phyloP scores from a whole-genome alignment of 306 rosid genomes.

The Corylus avellana region DNA sequence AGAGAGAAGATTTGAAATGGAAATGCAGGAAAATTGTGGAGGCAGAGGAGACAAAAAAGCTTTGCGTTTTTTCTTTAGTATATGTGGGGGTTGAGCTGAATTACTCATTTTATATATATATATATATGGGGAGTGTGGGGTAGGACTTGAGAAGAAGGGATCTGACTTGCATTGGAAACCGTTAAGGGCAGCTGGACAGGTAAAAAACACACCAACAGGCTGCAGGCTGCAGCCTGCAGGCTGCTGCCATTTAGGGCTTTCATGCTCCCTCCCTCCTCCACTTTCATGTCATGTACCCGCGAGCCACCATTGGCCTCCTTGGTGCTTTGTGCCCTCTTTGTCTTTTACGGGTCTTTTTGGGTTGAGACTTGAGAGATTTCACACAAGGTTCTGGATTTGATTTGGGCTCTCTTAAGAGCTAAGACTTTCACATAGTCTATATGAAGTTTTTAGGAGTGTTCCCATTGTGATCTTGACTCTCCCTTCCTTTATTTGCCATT shows the following conservation, averaged over 20 bases:
- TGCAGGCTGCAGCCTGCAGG: too few relatives aligned
- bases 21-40: constrained; percentile 10
- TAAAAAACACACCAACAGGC: constrained; percentile 23
- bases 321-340: constrained; percentile 23
- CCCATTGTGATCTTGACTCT: neutral
- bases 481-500: too few relatives aligned
- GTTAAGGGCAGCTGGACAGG: constrained; percentile 42
- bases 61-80: constrained; percentile 25
- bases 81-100: constrained; percentile 26
- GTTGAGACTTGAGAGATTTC: too few relatives aligned
- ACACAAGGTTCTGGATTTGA: too few relatives aligned
- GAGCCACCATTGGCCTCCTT: constrained; percentile 24
- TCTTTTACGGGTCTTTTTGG: neutral
- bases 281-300: neutral
- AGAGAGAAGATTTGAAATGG: constrained; percentile 10
- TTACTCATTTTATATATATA: too few relatives aligned
- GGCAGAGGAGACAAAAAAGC: constrained; percentile 9
- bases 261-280: too few relatives aligned
- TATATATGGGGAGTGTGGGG: constrained; percentile 9
- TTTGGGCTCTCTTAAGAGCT: neutral
- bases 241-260: too few relatives aligned
- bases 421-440: neutral
- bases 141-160: neutral
- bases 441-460: neutral
- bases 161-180: constrained; percentile 37